Evolutionary conservation across 108 stramenopile species (phyloP).

Genomic region (Skeletonema costatum): DNA sequence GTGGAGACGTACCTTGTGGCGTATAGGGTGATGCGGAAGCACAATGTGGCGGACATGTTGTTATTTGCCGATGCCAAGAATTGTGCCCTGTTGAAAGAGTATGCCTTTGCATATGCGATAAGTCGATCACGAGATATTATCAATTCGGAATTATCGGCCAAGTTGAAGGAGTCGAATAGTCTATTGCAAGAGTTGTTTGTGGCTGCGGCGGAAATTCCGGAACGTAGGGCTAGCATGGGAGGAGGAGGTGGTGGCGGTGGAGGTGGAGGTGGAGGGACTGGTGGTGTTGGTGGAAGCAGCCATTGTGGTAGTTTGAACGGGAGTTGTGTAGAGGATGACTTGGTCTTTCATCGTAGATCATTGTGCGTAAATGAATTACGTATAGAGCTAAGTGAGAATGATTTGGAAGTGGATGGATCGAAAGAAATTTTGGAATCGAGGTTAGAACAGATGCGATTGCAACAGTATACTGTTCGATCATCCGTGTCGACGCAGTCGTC

Average conservation of each 20-base stretch:
- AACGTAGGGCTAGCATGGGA: background rate
- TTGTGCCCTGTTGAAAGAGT: slow-evolving; percentile 3
- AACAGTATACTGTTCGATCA: background rate
- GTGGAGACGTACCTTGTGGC: background rate
- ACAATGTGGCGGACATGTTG: slow-evolving; percentile 1
- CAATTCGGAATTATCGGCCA: background rate
- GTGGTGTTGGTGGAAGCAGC: background rate
- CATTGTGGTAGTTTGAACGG: background rate
- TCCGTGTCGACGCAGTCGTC: background rate
- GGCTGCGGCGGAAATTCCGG: background rate
- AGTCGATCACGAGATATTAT: slow-evolving; percentile 2
- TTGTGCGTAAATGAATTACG: slow-evolving; percentile 6
- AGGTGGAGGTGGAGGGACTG: background rate
- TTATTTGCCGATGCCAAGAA: slow-evolving; percentile 11
- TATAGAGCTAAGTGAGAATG: background rate
- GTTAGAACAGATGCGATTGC: background rate
- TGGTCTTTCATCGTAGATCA: background rate
- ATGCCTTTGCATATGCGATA: background rate
- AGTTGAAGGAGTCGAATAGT: slow-evolving; percentile 6
- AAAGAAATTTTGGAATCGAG: slow-evolving; percentile 1
- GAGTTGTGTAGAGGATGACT: background rate
- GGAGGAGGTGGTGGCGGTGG: background rate
- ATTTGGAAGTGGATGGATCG: slow-evolving; percentile 10
- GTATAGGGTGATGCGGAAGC: background rate
- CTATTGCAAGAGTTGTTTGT: slow-evolving; percentile 5